These are phyloP conservation scores for Aristolochia fimbriata DNA, from an alignment of 164 flowering plant species.

Conservation along the genomic window DNA sequence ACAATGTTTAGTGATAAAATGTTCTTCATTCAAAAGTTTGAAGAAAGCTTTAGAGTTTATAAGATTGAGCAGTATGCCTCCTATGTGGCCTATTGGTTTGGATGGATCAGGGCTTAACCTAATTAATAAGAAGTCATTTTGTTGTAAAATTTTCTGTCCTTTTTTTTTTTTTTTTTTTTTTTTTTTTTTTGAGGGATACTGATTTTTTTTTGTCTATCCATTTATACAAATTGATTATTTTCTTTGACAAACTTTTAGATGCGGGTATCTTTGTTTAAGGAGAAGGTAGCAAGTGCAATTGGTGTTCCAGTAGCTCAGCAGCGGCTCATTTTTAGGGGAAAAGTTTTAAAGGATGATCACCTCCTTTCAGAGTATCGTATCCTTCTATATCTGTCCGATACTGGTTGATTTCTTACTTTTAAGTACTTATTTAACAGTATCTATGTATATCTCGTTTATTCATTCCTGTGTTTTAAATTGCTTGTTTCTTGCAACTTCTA, in stretches of 20 bases:
- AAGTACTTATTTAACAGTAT: background rate
- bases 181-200: no score
- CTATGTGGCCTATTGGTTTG: background rate
- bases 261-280: slow-evolving; percentile 68
- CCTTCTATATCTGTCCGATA: slow-evolving; percentile 22
- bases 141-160: no score
- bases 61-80: no score
- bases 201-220: slow-evolving; percentile 5
- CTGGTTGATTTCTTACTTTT: background rate
- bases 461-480: background rate
- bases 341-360: slow-evolving; percentile 85
- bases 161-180: no score
- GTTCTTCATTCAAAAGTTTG: no score
- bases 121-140: background rate
- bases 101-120: background rate
- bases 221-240: background rate
- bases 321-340: slow-evolving; percentile 91
- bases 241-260: slow-evolving; percentile 31
- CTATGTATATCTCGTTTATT: background rate
- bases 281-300: slow-evolving; percentile 58
- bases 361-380: slow-evolving; percentile 88
- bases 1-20: no score
- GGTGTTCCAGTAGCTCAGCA: slow-evolving; percentile 87
- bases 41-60: no score
- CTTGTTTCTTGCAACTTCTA: background rate